Evolutionary conservation across 1,284 basidiomycete genomes (phyloP).

Genomic region (Macrocybe sp.): DNA sequence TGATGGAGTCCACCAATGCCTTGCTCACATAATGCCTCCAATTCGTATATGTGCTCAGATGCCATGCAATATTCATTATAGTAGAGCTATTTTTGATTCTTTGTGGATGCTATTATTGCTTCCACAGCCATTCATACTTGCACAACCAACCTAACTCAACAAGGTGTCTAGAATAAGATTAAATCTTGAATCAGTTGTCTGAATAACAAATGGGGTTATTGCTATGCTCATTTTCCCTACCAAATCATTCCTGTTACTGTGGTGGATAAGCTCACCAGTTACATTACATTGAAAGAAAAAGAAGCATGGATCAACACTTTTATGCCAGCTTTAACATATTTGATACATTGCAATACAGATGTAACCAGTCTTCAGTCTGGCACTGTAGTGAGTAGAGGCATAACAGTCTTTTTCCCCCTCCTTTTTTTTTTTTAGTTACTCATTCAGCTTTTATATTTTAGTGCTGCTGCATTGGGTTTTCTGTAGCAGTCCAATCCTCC

Average conservation of each 20-base stretch:
- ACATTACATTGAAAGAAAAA: conserved; percentile 25
- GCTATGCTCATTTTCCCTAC: conserved; percentile 24
- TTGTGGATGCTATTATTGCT: conserved; percentile 3
- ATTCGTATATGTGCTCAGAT: not conserved
- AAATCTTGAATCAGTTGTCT: conserved; percentile 11
- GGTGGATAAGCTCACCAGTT: conserved; percentile 21
- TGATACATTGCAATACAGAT: conserved; percentile 30
- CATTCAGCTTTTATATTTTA: no score
- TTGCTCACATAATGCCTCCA: not conserved
- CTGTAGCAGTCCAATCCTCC: no score
- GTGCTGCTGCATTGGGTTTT: no score
- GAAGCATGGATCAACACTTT: conserved; percentile 31
- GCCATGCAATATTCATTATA: not conserved
- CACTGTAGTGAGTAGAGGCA: no score
- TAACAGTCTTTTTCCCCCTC: no score
- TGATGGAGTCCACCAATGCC: not conserved
- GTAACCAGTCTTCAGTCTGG: no score
- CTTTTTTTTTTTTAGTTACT: no score
- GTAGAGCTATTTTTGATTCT: not conserved
- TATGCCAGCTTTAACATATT: conserved; percentile 23
- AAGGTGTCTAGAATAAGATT: conserved; percentile 6
- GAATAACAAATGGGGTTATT: conserved; percentile 18
- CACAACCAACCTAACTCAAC: not conserved
- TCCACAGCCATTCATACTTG: conserved; percentile 6
- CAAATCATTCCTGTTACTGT: conserved; percentile 9